Percentiles rank a stretch among this genome's conserved stretches.
These are phyloP conservation scores for Beauveria bassiana DNA, from an alignment of 2,329 filamentous ascomycete species.

Conservation along the genomic window DNA sequence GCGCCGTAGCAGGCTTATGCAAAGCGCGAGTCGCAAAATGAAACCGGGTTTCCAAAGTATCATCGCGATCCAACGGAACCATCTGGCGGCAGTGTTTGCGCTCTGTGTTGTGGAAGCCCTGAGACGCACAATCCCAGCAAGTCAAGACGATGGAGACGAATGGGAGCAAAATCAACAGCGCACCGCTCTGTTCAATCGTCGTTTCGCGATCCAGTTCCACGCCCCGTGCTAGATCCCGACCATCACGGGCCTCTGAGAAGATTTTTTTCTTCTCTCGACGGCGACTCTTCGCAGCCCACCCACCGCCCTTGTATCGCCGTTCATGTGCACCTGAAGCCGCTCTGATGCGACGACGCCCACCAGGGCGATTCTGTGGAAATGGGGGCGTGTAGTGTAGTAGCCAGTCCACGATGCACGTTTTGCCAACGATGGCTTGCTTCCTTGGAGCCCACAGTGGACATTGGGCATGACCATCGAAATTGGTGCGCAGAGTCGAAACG, in stretches of 20 bases:
- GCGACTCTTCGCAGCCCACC: not conserved
- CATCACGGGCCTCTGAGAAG: not conserved
- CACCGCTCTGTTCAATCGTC: not conserved
- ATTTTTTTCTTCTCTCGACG: not conserved
- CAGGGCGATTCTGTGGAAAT: not conserved
- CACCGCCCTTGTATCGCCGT: not conserved
- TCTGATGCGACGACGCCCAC: not conserved
- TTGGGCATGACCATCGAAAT: not conserved
- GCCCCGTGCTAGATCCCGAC: not conserved
- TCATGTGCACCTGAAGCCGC: not conserved
- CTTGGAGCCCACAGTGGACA: not conserved
- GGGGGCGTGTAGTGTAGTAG: conserved; percentile 1
- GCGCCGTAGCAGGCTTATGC: not conserved
- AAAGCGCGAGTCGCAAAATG: not conserved
- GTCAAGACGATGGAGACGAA: not conserved
- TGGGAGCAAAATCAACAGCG: not conserved
- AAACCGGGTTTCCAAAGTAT: not conserved
- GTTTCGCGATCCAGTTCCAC: not conserved
- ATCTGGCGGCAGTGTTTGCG: not conserved
- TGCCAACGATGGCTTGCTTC: not conserved
- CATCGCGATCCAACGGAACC: not conserved
- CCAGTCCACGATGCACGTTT: conserved; percentile 11
- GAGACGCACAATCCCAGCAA: not conserved
- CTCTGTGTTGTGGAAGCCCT: not conserved
- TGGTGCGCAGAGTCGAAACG: not conserved